Conservation (phyloP, 306 rosid genomes). For the Lotus japonicus region DNA sequence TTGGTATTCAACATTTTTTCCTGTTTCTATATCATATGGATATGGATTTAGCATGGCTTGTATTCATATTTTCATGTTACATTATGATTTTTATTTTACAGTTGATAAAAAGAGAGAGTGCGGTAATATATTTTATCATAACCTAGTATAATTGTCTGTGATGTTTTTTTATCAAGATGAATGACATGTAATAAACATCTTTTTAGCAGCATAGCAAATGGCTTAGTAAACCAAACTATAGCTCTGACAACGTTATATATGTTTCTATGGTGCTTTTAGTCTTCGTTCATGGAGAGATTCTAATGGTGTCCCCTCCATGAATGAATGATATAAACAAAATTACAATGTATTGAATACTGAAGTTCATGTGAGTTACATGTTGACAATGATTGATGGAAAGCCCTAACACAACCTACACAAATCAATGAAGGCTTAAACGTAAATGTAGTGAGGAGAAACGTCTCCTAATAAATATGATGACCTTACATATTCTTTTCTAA, state of each 20-base stretch:
- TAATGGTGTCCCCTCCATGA: no score
- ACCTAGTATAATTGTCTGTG: not conserved
- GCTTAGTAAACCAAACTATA: not conserved
- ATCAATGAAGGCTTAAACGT: no score
- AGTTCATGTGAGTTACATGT: not conserved
- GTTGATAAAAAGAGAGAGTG: not conserved
- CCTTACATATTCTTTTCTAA: not conserved
- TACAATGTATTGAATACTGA: no score
- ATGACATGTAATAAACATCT: not conserved
- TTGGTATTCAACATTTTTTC: not conserved
- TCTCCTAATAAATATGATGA: not conserved
- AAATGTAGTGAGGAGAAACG: no score
- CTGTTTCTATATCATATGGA: not conserved
- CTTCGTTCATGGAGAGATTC: not conserved
- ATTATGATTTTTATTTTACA: not conserved
- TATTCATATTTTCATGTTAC: not conserved
- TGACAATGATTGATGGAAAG: no score
- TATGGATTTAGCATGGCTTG: not conserved
- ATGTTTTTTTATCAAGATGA: conserved; percentile 10
- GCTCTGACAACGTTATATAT: not conserved
- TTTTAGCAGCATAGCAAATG: not conserved
- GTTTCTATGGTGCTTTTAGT: not conserved
- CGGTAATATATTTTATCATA: not conserved
- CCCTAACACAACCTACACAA: no score
- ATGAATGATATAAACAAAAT: no score